Evolutionary conservation across 2,329 filamentous ascomycete genomes (phyloP).

Genomic region (Cadophora gregata): DNA sequence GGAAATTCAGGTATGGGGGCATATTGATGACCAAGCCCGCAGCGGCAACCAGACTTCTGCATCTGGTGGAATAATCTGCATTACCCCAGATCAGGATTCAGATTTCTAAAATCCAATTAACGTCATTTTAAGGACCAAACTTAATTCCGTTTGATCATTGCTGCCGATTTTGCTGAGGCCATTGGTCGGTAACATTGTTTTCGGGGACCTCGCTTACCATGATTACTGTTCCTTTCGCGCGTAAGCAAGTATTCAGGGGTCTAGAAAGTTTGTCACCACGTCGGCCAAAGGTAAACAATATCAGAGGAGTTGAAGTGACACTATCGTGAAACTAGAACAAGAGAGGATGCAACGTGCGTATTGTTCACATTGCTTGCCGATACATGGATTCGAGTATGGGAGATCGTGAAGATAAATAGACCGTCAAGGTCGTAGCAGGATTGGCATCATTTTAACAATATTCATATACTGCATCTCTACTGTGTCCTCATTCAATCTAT

Average conservation of each 20-base stretch:
- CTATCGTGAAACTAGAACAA: too few relatives aligned
- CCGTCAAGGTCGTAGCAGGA: background rate
- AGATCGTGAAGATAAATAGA: background rate
- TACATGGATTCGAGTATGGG: background rate
- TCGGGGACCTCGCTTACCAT: background rate
- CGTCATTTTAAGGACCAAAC: too few relatives aligned
- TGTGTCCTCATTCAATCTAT: too few relatives aligned
- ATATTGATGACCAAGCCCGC: background rate
- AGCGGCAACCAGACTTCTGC: background rate
- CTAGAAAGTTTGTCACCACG: background rate
- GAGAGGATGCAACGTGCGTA: constrained; percentile 2
- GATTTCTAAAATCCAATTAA: too few relatives aligned
- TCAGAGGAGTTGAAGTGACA: too few relatives aligned
- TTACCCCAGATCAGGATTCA: background rate
- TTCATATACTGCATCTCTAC: too few relatives aligned
- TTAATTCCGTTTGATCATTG: too few relatives aligned
- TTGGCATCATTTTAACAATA: too few relatives aligned
- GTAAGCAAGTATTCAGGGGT: background rate
- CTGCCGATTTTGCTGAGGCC: background rate
- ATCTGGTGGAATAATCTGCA: constrained; percentile 3
- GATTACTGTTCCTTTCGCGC: constrained; percentile 1
- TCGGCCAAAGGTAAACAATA: background rate
- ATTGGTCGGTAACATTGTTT: background rate
- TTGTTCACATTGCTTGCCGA: background rate
- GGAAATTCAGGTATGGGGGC: too few relatives aligned